Evolutionary conservation across 768 basidiomycete genomes (phyloP), one percentile per base, ranked within the genome.

Genomic region (Suillus weaverae): DNA sequence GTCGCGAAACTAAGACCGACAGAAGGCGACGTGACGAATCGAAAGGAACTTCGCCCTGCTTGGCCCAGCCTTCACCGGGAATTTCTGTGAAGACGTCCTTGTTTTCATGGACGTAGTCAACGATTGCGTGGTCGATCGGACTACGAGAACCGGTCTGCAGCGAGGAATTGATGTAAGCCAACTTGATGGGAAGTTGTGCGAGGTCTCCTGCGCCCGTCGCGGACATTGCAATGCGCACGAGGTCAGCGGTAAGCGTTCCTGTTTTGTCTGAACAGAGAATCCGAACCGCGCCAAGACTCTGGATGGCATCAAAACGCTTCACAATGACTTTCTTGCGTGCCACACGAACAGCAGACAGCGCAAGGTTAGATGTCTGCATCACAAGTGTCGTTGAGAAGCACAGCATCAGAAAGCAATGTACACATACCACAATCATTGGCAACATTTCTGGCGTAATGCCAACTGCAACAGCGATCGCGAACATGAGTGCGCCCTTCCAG

Each of bases 211-310:
- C 60, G 44, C 26, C 33, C 26, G 72, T 60, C 4, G 76, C 67
- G 62, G 67, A 76, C 70, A 66, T 76, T 60, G 66, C 79, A 73
- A 62, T 77, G 61, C 83, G 81, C 74, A 77, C 74, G 22, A 69
- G 68, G 65, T 76, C 75, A 44, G 72, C 74, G 10, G 85, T 85
- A 36, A 86, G 71, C 18, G 88, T 89, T 32, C 88, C 88, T 1
- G 88, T 89, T 73, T 89, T 89, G 73, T 89, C 88, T 30, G 85
- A 86, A 71, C 87, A 89, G 61, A 82, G 71, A 57, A 81, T 70
- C 62, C 76, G 78, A 33, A 89, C 86, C 10, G 82, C 85, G 13
- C 86, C 85, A 46, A 89, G 71, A 59, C 83, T 86, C 70, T 89
- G 87, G 66, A 89, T 79, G 16, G 87, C 86, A 67, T 88, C 86